Conservation (phyloP, 1,284 basidiomycete species). For the Acaromyces ingoldii region DNA sequence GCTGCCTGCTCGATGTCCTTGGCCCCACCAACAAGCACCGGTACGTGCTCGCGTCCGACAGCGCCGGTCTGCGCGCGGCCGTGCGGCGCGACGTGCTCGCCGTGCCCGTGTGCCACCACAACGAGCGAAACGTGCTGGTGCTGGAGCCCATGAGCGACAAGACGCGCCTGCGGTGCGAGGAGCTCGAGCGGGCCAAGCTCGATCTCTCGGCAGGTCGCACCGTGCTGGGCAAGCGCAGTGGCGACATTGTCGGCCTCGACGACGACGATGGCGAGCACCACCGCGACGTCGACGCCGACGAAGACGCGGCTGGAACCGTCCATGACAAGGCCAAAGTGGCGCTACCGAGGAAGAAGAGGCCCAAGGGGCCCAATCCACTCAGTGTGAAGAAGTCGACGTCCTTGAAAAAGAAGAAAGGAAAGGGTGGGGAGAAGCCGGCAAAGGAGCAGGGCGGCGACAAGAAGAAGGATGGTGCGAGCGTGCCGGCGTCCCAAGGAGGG, state of each 20-base stretch:
- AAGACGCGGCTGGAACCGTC: neutral
- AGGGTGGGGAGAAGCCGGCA: too few species aligned
- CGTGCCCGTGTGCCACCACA: constrained; percentile 44
- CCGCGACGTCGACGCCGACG: neutral
- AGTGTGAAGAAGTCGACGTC: constrained; percentile 81
- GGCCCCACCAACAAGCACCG: constrained; percentile 56
- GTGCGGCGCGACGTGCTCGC: constrained; percentile 24
- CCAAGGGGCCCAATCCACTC: constrained; percentile 85
- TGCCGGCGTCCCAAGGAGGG: neutral
- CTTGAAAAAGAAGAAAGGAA: too few species aligned
- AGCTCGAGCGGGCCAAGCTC: constrained; percentile 25
- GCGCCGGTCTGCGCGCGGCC: constrained; percentile 19
- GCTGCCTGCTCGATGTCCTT: constrained; percentile 76
- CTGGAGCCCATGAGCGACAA: constrained; percentile 46
- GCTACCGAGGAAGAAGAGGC: constrained; percentile 62
- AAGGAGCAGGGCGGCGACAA: too few species aligned
- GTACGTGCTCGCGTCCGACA: constrained; percentile 39
- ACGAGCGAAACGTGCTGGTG: constrained; percentile 43
- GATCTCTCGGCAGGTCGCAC: constrained; percentile 18
- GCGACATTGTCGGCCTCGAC: constrained; percentile 21
- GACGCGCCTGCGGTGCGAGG: constrained; percentile 19
- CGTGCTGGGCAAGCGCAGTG: constrained; percentile 5
- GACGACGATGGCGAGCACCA: constrained; percentile 54
- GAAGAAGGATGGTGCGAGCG: too few species aligned
- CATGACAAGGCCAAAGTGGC: too few species aligned